Conservation (phyloP, 768 basidiomycete genomes). For the Kwoniella dendrophila region DNA sequence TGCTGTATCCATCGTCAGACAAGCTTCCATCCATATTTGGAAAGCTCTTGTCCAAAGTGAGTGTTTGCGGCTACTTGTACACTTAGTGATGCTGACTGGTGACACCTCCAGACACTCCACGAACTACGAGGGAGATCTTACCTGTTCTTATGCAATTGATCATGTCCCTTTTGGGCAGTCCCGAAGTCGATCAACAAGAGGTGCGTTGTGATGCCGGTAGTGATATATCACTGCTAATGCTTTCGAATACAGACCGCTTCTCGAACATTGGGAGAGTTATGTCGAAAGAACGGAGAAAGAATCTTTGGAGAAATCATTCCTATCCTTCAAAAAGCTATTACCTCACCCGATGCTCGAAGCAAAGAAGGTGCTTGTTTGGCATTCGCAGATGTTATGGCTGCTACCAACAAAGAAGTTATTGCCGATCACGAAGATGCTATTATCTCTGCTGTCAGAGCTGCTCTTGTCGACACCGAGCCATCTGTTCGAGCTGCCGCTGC, state of each 20-base stretch:
- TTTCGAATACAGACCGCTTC: conserved; percentile 69
- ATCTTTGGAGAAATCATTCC: conserved; percentile 80
- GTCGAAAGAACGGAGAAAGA: conserved; percentile 92
- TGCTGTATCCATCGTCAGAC: conserved; percentile 81
- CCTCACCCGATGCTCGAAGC: conserved; percentile 62
- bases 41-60: conserved; percentile 92
- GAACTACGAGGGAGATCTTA: conserved; percentile 79
- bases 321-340: conserved; percentile 67
- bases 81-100: conserved; percentile 5
- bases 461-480: conserved; percentile 84
- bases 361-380: conserved; percentile 83
- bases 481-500: conserved; percentile 88
- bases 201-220: conserved; percentile 57
- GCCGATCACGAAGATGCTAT: conserved; percentile 88
- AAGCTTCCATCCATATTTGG: conserved; percentile 94
- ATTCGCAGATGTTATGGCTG: conserved; percentile 86
- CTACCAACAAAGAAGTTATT: conserved; percentile 76
- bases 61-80: no score
- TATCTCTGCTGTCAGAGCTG: conserved; percentile 76
- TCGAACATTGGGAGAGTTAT: conserved; percentile 82
- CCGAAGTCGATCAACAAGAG: conserved; percentile 86
- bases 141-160: conserved; percentile 83
- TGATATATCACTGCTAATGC: neutral
- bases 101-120: conserved; percentile 50
- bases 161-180: conserved; percentile 69